Percentiles rank a stretch among this genome's conserved stretches.
Evolutionary conservation across 192 early-diverging fungal genomes (phyloP).

Genomic region (Entomortierella beljakovae): DNA sequence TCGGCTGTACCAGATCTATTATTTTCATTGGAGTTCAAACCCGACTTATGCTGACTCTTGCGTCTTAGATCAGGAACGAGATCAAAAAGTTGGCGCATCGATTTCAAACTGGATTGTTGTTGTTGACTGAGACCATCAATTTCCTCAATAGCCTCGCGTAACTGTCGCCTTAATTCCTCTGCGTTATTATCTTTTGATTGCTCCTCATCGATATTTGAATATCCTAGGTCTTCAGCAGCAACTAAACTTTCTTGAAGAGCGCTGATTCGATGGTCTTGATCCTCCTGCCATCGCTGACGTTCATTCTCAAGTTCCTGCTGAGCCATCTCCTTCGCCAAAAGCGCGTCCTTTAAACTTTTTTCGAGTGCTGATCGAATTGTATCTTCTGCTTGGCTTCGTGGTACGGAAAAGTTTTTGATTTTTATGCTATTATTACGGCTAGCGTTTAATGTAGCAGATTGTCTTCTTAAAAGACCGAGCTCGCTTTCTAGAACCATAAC

Average conservation of each 20-base stretch:
- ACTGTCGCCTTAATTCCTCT: slow-evolving; percentile 15
- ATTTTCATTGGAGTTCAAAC: too few species aligned
- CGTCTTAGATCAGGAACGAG: slow-evolving; percentile 28
- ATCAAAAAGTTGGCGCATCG: slow-evolving; percentile 46
- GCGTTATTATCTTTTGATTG: neutral
- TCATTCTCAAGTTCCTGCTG: slow-evolving; percentile 50
- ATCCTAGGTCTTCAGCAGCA: slow-evolving; percentile 38
- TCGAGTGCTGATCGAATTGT: slow-evolving; percentile 41
- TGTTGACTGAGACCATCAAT: slow-evolving; percentile 33
- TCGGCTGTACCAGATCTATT: neutral
- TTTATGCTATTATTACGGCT: slow-evolving; percentile 45
- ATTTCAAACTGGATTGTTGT: slow-evolving; percentile 38
- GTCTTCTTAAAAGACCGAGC: slow-evolving; percentile 27
- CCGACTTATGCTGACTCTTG: slow-evolving; percentile 38
- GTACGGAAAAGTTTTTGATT: slow-evolving; percentile 8
- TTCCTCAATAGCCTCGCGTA: slow-evolving; percentile 49
- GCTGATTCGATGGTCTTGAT: slow-evolving; percentile 37
- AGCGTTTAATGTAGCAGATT: slow-evolving; percentile 29
- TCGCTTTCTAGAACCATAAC: slow-evolving; percentile 44
- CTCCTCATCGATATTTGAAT: neutral
- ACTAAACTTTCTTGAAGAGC: slow-evolving; percentile 42
- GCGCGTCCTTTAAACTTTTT: slow-evolving; percentile 50
- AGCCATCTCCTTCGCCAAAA: slow-evolving; percentile 50
- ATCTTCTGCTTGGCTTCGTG: slow-evolving; percentile 19
- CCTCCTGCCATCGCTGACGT: slow-evolving; percentile 41